Evolutionary conservation across 257 asterid genomes (phyloP), one percentile per base, ranked within the genome.

Genomic region (Petunia axillaris): DNA sequence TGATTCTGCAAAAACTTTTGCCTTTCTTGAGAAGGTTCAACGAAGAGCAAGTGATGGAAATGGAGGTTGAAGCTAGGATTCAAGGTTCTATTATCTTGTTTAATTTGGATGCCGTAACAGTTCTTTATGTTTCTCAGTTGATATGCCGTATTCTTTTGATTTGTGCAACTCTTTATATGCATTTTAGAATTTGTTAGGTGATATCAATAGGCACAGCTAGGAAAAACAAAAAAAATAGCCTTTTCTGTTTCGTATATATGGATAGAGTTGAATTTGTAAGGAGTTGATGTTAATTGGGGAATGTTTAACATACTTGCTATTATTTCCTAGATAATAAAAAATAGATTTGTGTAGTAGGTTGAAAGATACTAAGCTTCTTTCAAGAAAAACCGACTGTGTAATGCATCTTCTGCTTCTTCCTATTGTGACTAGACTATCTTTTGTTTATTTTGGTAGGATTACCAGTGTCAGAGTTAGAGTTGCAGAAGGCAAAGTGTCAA

Each of bases 61-160:
- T 81, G 87, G 91, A 88, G 76, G 79, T 80, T 6, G 98, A 94
- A 87, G 96, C 98, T 63, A 89, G 81, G 81, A 84, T 87, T 77
- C 87, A 79, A 86, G 94, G 97, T 90, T 83, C 43, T 60, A 70
- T 16, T 37, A 77, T 75, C 48, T 48, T 75, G 13, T 67, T 63
- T 36, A 9, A 48, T 9, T 59, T 76, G 64, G 40, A 50, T 81
- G 78, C 5, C 37, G 41, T 36, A 67, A 67, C 58, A 38, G 25
- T 25, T 25, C 25, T 9, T 2, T 50, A 50, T 35, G 8, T 44
- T 52, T 52, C 11, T 52, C 57, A 10, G 9, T 10, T 8, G 15
- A 10, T 52, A 52, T 52, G 15, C 57, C 2, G 15, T 52, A 52
- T 52, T 0, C 57, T 52, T 52, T 5, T 52, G 4, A 52, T 52